Base-by-base conservation (phyloP, 1,284 basidiomycete species). In the Hymenochaete sp. region DNA sequence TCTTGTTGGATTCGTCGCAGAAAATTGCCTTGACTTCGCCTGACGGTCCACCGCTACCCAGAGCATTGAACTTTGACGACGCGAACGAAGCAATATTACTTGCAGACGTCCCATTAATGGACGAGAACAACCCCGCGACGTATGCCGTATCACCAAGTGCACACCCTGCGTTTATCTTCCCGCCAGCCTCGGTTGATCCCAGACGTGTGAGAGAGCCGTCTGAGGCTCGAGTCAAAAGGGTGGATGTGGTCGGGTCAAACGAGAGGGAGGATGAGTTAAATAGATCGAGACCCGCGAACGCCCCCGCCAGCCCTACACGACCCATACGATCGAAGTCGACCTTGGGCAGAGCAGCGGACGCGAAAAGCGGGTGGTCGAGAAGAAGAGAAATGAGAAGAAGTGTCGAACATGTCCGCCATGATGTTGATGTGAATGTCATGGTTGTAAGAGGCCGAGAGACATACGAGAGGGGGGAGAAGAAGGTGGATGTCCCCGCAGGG, bases 251-350 rank as follows among this genome's bases (percentile, higher is more conserved):
- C 35, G 81, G 67, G 63, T 89, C 79, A 61, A 84, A 79, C 25
- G 76, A 61, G 52, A 72, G 56, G 48, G 74, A 62, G 27, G 65
- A 58, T 13, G 72, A 63, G 57, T 78, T 75, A 67, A 84, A 81
- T 44, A 92, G 65, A 59, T 84, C 82, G 49, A 97, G 68, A 37
- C 91, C 90, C 22, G 83, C 75, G 61, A 96, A 97, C 14, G 85
- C 73, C 45, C 93, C 93, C 28, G 82, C 79, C 36, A 96, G 70
- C 45, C 80, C 90, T 47, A 96, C 91, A 47, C 72, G 79, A 52
- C 92, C 92, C 86, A 95, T 93, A 50, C 84, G 82, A 58, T 83
- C 72, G 62, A 89, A 95, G 66, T 96, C 90, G 64, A 96, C 79
- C 56, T 78, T 72, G 27, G 91, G 91, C 38, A 86, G 64, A 41